Evolutionary conservation across 75 land plant genomes (phyloP).

Genomic region (Sequoiadendron giganteum): DNA sequence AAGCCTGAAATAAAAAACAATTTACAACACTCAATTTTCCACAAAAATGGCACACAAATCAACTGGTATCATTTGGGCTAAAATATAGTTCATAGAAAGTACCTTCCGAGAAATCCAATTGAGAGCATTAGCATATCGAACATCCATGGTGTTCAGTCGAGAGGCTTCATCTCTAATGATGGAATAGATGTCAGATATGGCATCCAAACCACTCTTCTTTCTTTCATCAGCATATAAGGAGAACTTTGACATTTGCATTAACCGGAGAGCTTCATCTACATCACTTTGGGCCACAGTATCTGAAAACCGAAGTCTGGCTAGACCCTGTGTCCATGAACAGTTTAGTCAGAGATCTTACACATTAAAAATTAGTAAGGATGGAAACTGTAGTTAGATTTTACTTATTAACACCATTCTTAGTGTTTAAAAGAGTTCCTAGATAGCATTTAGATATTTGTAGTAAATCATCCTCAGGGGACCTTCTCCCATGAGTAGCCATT

Average conservation of each 20-base stretch:
- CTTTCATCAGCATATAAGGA: constrained; percentile 91
- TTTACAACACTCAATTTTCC: not conserved
- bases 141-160: constrained; percentile 55
- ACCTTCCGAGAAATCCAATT: constrained; percentile 98
- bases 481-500: too few species aligned
- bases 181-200: constrained; percentile 94
- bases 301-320: constrained; percentile 89
- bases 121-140: constrained; percentile 83
- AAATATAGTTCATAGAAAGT: not conserved
- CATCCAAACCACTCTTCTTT: constrained; percentile 85
- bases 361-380: not conserved
- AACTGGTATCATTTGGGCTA: not conserved
- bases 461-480: too few species aligned
- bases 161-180: constrained; percentile 95
- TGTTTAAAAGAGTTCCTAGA: too few species aligned
- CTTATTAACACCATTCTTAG: not conserved
- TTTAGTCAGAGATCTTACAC: not conserved
- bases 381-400: not conserved
- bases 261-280: constrained; percentile 92
- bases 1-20: constrained; percentile 52
- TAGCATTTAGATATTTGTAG: too few species aligned
- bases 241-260: constrained; percentile 99
- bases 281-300: constrained; percentile 92
- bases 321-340: constrained; percentile 40
- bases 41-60: not conserved